Conservation (phyloP, 2,329 filamentous ascomycete species). For the Colletotrichum musicola region DNA sequence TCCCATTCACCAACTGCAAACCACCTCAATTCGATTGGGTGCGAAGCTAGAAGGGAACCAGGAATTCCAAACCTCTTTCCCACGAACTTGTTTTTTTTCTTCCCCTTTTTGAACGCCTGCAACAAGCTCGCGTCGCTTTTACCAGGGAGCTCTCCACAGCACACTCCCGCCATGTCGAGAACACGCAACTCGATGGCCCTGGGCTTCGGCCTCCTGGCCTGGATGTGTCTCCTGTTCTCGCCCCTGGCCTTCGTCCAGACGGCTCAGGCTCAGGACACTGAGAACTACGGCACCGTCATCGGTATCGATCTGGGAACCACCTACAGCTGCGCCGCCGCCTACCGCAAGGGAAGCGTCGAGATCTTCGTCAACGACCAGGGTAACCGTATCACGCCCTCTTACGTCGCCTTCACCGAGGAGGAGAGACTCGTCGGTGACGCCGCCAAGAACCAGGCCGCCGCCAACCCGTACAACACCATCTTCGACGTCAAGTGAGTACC, state of each 20-base stretch:
- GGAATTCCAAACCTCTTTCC: constrained; percentile 5
- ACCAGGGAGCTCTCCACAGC: constrained; percentile 37
- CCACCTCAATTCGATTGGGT: constrained; percentile 37
- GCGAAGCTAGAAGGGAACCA: constrained; percentile 36
- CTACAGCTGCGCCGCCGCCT: constrained; percentile 91
- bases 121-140: constrained; percentile 24
- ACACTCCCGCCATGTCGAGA: constrained; percentile 58
- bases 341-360: constrained; percentile 95
- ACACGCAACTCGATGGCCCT: constrained; percentile 79
- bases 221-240: constrained; percentile 89
- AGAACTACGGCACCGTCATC: constrained; percentile 89
- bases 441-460: constrained; percentile 93
- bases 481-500: constrained; percentile 83
- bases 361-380: constrained; percentile 94
- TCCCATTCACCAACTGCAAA: constrained; percentile 34
- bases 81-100: constrained; percentile 5
- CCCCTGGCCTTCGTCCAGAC: constrained; percentile 87
- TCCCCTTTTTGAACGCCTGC: constrained; percentile 12
- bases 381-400: constrained; percentile 95
- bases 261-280: constrained; percentile 78
- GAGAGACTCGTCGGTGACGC: constrained; percentile 97
- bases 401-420: constrained; percentile 96
- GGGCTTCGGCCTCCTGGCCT: constrained; percentile 90
- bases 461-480: constrained; percentile 82
- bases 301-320: constrained; percentile 96